phyloP scores from a whole-genome alignment of 345 rosid genomes.

The Isatis tinctoria region DNA sequence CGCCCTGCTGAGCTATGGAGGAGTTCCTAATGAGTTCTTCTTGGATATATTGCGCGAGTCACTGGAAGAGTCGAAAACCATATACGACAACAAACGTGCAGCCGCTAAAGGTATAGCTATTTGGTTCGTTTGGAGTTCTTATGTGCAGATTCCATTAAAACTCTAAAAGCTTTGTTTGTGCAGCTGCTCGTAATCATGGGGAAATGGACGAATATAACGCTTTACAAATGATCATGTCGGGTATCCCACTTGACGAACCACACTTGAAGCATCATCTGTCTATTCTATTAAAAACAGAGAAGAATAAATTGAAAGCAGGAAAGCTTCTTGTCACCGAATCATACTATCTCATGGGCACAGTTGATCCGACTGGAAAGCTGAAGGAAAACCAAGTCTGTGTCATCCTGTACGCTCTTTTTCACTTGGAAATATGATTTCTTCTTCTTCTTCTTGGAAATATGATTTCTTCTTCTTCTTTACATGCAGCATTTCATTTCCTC shows the following conservation, averaged over 20 bases:
- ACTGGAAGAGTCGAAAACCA: slow-evolving; percentile 43
- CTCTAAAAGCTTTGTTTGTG: neutral
- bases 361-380: slow-evolving; percentile 66
- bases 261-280: slow-evolving; percentile 43
- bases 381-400: slow-evolving; percentile 70
- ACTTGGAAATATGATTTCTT: neutral
- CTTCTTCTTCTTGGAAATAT: neutral
- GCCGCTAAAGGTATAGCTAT: slow-evolving; percentile 44
- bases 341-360: slow-evolving; percentile 81
- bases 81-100: slow-evolving; percentile 36
- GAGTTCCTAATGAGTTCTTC: slow-evolving; percentile 58
- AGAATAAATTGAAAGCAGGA: slow-evolving; percentile 49
- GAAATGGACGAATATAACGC: slow-evolving; percentile 47
- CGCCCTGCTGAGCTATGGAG: slow-evolving; percentile 66
- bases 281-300: slow-evolving; percentile 39
- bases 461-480: neutral
- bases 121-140: neutral
- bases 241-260: slow-evolving; percentile 70
- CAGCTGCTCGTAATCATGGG: slow-evolving; percentile 48
- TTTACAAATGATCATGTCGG: slow-evolving; percentile 53
- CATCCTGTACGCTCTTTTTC: slow-evolving; percentile 53
- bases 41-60: slow-evolving; percentile 42
- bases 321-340: slow-evolving; percentile 60
- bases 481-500: neutral
- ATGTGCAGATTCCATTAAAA: neutral